Base-by-base conservation (phyloP, 495 filamentous ascomycete genomes). In the Trichoderma parareesei region DNA sequence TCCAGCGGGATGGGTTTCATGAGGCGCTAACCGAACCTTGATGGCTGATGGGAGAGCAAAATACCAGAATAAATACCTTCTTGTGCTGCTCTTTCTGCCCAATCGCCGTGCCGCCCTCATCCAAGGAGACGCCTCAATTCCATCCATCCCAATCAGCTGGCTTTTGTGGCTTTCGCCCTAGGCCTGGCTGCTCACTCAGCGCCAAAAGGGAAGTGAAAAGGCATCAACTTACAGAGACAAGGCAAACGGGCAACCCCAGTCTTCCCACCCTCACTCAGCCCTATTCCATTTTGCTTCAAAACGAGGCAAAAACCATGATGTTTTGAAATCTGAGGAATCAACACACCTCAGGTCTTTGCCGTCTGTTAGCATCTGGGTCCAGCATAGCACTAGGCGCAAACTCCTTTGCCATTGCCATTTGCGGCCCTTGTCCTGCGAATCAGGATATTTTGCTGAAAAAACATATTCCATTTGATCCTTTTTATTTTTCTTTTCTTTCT, bases 261-360 rank as follows among this genome's bases (percentile, higher is more conserved):
- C 27, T 11, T 41, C 33, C 48, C 53, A 57, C 53, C 53, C 53
- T 57, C 53, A 57, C 53, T 57, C 53, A 57, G 53, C 53, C 53
- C 53, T 57, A 57, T 57, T 18, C 46, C 18, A 27, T 27, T 27
- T 49, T 18, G 46, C 6, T 49, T 0, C 43, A 46, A 8, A n/a
- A 18, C 13, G 44, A 44, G 42, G 10, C 42, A 44, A 11, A 44
- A 46, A 46, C n/a, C 43, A 16, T 46, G n/a, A 46, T n/a, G 10
- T 46, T 11, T 13, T 13, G 13, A 16, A 46, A n/a, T 46, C n/a
- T 46, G 43, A 46, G n/a, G 43, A 27, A 27, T 27, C 27, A 27
- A 11, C 40, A 41, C 40, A 41, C 6, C 40, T 41, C 1, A 11
- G 11, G 40, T 11, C 27, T 27, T 41, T 41, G 40, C 40, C 6